Percentiles rank a stretch among this genome's conserved stretches.
These are phyloP conservation scores for Deinandra increscens DNA, from an alignment of 129 eudicot genomes.

Conservation along the genomic window DNA sequence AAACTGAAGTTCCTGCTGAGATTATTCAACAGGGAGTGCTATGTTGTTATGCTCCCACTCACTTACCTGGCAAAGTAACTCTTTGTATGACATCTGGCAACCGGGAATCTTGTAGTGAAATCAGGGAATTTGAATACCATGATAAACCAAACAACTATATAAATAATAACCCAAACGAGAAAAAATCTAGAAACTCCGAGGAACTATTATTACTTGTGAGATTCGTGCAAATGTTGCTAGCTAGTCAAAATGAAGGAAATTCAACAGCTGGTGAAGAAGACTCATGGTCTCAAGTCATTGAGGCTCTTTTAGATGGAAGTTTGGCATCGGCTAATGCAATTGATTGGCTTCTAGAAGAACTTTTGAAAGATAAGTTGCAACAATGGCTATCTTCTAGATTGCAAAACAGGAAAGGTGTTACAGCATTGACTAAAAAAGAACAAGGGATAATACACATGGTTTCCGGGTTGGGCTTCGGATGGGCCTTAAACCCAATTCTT, in stretches of 20 bases:
- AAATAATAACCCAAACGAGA: slow-evolving; percentile 36
- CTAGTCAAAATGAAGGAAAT: slow-evolving; percentile 41
- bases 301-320: slow-evolving; percentile 58
- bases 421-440: slow-evolving; percentile 67
- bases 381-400: slow-evolving; percentile 65
- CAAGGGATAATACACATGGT: slow-evolving; percentile 96
- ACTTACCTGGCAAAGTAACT: slow-evolving; percentile 64
- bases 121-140: slow-evolving; percentile 82
- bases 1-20: slow-evolving; percentile 82
- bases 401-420: slow-evolving; percentile 7
- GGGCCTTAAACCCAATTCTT: slow-evolving; percentile 89
- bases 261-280: slow-evolving; percentile 51
- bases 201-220: slow-evolving; percentile 73
- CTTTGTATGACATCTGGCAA: slow-evolving; percentile 82
- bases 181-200: slow-evolving; percentile 49
- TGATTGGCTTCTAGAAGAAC: slow-evolving; percentile 78
- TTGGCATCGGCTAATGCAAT: slow-evolving; percentile 44
- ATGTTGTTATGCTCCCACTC: slow-evolving; percentile 72
- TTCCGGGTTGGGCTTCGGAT: slow-evolving; percentile 89
- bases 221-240: slow-evolving; percentile 64
- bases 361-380: slow-evolving; percentile 80
- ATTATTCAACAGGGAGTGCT: slow-evolving; percentile 81
- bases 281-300: slow-evolving; percentile 68
- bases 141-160: slow-evolving; percentile 24
- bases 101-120: slow-evolving; percentile 84